A percentile compares a stretch with the other conserved stretches of the same genome.
Evolutionary conservation across 2,329 filamentous ascomycete species (phyloP).

Genomic region (Venturia asperata): DNA sequence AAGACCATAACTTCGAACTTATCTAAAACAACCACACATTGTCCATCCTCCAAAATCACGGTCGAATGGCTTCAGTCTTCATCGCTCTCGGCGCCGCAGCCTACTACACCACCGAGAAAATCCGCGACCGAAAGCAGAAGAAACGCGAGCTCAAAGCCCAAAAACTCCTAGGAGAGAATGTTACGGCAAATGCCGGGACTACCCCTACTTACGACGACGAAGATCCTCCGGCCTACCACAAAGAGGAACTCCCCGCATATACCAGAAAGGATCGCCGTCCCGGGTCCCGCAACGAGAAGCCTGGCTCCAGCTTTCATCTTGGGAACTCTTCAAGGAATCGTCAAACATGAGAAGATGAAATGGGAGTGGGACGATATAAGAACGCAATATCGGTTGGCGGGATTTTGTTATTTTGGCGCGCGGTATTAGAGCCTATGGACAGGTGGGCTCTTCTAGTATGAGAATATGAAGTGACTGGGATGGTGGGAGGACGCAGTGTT

Average conservation of each 20-base stretch:
- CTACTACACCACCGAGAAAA: constrained; percentile 5
- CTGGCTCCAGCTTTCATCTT: background rate
- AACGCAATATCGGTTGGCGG: background rate
- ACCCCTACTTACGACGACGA: background rate
- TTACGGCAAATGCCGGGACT: background rate
- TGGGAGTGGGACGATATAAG: background rate
- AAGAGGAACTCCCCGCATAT: background rate
- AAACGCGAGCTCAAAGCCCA: constrained; percentile 12
- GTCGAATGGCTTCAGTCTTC: background rate
- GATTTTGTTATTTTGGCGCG: background rate
- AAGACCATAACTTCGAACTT: no score
- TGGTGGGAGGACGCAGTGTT: background rate
- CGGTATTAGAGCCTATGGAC: background rate
- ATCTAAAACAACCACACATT: background rate
- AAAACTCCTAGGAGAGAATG: background rate
- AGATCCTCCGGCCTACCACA: background rate
- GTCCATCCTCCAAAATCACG: background rate
- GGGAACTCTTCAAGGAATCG: background rate
- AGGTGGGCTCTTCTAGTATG: background rate
- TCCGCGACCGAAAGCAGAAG: constrained; percentile 3
- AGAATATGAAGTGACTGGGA: background rate
- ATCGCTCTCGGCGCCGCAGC: background rate
- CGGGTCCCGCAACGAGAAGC: background rate
- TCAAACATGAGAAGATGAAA: background rate
- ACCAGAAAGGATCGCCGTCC: background rate